phyloP scores from a whole-genome alignment of 2,329 filamentous ascomycete genomes.

The Microsporum canis region DNA sequence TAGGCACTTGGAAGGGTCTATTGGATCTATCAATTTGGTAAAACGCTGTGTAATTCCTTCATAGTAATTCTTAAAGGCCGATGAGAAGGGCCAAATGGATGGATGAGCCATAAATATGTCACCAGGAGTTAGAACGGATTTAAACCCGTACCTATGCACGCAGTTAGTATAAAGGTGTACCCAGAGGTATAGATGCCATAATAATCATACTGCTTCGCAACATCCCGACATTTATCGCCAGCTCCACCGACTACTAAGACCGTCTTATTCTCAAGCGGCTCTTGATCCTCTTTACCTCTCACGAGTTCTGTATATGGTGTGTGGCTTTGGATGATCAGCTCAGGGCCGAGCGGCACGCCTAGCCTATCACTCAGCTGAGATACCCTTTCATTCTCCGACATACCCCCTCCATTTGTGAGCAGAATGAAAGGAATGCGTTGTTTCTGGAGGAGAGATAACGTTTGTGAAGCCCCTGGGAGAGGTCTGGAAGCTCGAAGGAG shows the following conservation, averaged over 20 bases:
- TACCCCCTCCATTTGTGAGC: constrained; percentile 89
- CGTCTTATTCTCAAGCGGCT: constrained; percentile 50
- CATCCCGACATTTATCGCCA: constrained; percentile 53
- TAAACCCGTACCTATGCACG: constrained; percentile 54
- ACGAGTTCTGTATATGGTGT: constrained; percentile 72
- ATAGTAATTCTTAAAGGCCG: constrained; percentile 53
- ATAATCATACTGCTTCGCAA: constrained; percentile 52
- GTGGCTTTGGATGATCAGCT: constrained; percentile 77
- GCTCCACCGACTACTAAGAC: constrained; percentile 64
- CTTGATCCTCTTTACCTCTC: constrained; percentile 44
- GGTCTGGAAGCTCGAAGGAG: constrained; percentile 69
- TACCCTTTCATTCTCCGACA: constrained; percentile 63
- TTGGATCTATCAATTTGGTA: constrained; percentile 26
- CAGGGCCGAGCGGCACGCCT: constrained; percentile 50
- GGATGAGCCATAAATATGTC: constrained; percentile 69
- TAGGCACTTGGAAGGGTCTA: constrained; percentile 42
- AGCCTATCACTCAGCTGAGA: constrained; percentile 57
- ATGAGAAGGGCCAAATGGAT: constrained; percentile 72
- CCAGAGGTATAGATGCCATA: constrained; percentile 1
- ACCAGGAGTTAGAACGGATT: constrained; percentile 69
- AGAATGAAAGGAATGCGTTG: constrained; percentile 83
- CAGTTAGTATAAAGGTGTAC: neutral
- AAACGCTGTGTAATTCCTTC: constrained; percentile 32
- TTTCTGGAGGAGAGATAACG: constrained; percentile 60
- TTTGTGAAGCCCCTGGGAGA: constrained; percentile 64